These are phyloP conservation scores for Cystofilobasidium ferigula DNA, from an alignment of 768 basidiomycete genomes.

Conservation along the genomic window DNA sequence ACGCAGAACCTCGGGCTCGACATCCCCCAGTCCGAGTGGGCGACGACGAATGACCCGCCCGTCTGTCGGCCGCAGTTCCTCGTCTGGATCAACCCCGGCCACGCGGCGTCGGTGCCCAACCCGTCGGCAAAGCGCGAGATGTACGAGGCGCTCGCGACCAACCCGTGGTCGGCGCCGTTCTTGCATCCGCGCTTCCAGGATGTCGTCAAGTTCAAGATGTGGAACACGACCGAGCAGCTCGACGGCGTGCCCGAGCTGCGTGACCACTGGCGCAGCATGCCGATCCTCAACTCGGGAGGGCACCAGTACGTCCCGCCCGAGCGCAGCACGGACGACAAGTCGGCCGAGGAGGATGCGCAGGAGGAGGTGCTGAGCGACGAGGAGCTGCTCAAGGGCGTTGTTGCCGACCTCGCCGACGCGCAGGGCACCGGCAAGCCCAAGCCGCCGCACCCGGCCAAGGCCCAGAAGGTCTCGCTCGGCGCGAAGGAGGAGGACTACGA, in stretches of 20 bases:
- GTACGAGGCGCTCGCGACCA: constrained; percentile 62
- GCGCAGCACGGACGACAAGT: constrained; percentile 16
- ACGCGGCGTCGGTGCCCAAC: constrained; percentile 78
- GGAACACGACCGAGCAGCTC: constrained; percentile 96
- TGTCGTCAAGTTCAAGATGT: constrained; percentile 85
- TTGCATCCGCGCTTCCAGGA: constrained; percentile 84
- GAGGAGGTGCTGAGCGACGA: constrained; percentile 37
- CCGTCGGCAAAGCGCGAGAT: constrained; percentile 69
- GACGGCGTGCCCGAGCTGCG: constrained; percentile 81
- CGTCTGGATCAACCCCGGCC: constrained; percentile 99
- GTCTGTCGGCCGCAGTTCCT: constrained; percentile 86
- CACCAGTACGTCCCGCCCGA: constrained; percentile 43
- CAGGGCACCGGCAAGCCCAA: neutral
- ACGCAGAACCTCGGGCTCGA: constrained; percentile 88
- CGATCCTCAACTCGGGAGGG: constrained; percentile 60
- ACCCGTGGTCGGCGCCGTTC: constrained; percentile 92
- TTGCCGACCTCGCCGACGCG: constrained; percentile 34
- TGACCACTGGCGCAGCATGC: constrained; percentile 75
- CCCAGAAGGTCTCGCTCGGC: constrained; percentile 39
- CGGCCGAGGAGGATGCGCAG: constrained; percentile 17
- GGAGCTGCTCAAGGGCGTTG: constrained; percentile 65
- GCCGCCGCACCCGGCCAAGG: constrained; percentile 4
- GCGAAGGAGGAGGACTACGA: constrained; percentile 81
- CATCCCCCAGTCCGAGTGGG: constrained; percentile 40
- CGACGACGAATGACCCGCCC: constrained; percentile 38